Evolutionary conservation across 2,329 filamentous ascomycete species (phyloP).

Genomic region (Apiospora malaysiana): DNA sequence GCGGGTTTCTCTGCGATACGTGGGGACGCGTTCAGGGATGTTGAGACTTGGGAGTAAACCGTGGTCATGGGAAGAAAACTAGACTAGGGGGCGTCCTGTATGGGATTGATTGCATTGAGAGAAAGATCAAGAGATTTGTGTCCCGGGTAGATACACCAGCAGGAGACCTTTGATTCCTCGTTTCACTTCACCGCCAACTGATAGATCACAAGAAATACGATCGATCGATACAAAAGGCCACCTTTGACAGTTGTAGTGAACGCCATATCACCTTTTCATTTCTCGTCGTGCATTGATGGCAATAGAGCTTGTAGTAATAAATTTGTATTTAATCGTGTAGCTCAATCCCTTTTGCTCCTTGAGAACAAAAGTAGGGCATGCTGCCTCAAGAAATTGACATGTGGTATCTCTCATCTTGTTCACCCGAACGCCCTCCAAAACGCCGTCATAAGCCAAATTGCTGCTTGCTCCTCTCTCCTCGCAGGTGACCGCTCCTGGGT

Average conservation of each 20-base stretch:
- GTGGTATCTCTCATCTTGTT: conserved; percentile 9
- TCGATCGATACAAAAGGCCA: background rate
- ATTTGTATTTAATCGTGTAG: background rate
- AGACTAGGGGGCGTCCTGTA: background rate
- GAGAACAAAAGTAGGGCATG: background rate
- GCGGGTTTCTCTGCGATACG: background rate
- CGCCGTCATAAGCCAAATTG: background rate
- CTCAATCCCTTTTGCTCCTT: background rate
- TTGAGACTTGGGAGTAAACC: conserved; percentile 4
- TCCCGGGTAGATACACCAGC: conserved; percentile 10
- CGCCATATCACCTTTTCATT: too few relatives aligned
- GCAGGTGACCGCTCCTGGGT: conserved; percentile 15
- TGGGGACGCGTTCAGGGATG: conserved; percentile 1
- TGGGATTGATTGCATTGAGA: background rate
- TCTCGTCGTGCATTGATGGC: background rate
- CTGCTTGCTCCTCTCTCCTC: background rate
- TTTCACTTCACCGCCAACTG: conserved; percentile 4
- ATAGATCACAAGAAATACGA: conserved; percentile 17
- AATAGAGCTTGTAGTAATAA: background rate
- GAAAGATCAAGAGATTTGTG: conserved; percentile 11
- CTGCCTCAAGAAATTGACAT: background rate
- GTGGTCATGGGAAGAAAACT: background rate
- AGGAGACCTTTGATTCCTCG: conserved; percentile 12
- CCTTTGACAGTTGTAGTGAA: background rate
- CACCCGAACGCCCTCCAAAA: background rate